Conservation (phyloP, 169 alveolate species). For the Eimeria falciformis region DNA sequence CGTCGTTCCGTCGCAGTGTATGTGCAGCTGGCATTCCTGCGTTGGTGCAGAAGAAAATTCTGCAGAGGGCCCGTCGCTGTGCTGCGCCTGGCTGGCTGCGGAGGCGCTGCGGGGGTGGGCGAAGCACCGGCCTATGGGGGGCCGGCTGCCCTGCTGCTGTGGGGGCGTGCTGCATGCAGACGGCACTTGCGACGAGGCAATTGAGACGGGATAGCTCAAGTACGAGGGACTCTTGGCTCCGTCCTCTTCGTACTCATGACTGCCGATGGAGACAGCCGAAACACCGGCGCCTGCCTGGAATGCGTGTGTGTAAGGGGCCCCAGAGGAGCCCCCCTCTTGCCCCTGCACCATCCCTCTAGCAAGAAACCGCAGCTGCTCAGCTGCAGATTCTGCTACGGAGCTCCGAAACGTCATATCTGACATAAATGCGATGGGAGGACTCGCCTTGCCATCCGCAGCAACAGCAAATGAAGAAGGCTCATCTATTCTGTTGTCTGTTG, state of each 20-base stretch:
- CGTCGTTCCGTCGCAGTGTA: conserved; percentile 34
- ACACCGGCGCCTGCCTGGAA: conserved; percentile 12
- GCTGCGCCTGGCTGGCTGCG: background rate
- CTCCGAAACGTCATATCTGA: too few relatives aligned
- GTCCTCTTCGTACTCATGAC: conserved; percentile 44
- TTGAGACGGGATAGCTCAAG: conserved; percentile 56
- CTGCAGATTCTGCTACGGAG: background rate
- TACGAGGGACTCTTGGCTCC: conserved; percentile 44
- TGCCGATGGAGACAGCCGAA: conserved; percentile 1
- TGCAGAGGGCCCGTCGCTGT: conserved; percentile 36
- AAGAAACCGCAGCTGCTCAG: conserved; percentile 3
- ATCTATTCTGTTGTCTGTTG: background rate
- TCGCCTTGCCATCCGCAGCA: background rate
- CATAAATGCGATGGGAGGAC: too few relatives aligned
- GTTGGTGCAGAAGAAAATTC: background rate
- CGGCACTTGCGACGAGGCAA: conserved; percentile 66
- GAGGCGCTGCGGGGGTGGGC: conserved; percentile 53
- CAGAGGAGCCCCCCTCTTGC: background rate
- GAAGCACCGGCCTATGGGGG: conserved; percentile 56
- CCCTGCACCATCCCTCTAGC: background rate
- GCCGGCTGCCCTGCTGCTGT: conserved; percentile 62
- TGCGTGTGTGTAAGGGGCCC: too few relatives aligned
- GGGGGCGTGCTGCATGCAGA: conserved; percentile 71
- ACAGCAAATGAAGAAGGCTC: conserved; percentile 3
- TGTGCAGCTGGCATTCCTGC: conserved; percentile 39